phyloP scores from a whole-genome alignment of 2,329 filamentous ascomycete species.

The Aphanoascus verrucosus region DNA sequence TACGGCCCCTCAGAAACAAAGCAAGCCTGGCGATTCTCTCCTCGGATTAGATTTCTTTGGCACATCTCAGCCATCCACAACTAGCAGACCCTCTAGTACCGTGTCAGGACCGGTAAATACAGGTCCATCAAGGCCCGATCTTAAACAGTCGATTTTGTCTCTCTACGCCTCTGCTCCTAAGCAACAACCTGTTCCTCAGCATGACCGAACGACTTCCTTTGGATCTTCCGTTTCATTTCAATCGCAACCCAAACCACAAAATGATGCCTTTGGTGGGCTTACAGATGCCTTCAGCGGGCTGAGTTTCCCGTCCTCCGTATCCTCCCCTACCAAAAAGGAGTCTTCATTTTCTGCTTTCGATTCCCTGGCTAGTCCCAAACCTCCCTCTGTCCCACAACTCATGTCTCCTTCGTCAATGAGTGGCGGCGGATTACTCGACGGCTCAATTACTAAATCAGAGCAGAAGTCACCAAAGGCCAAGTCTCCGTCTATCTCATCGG shows the following conservation, averaged over 20 bases:
- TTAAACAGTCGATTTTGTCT: slow-evolving; percentile 95
- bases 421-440: slow-evolving; percentile 76
- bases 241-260: slow-evolving; percentile 28
- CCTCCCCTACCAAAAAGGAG: slow-evolving; percentile 23
- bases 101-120: slow-evolving; percentile 49
- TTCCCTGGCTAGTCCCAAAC: slow-evolving; percentile 30
- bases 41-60: slow-evolving; percentile 90
- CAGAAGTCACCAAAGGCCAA: slow-evolving; percentile 35
- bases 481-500: slow-evolving; percentile 40
- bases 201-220: slow-evolving; percentile 54
- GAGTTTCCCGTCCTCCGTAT: slow-evolving; percentile 46
- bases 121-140: slow-evolving; percentile 66
- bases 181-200: slow-evolving; percentile 40
- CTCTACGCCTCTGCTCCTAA: slow-evolving; percentile 79
- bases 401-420: slow-evolving; percentile 43
- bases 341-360: slow-evolving; percentile 17
- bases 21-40: slow-evolving; percentile 72
- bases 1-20: slow-evolving; percentile 46
- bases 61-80: slow-evolving; percentile 56
- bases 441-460: slow-evolving; percentile 50
- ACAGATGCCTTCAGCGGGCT: slow-evolving; percentile 71
- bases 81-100: slow-evolving; percentile 67
- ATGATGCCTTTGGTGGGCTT: slow-evolving; percentile 52
- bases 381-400: slow-evolving; percentile 38
- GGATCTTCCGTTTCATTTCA: slow-evolving; percentile 53